Conservation (phyloP, 164 flowering plant genomes). For the Aristolochia contorta region DNA sequence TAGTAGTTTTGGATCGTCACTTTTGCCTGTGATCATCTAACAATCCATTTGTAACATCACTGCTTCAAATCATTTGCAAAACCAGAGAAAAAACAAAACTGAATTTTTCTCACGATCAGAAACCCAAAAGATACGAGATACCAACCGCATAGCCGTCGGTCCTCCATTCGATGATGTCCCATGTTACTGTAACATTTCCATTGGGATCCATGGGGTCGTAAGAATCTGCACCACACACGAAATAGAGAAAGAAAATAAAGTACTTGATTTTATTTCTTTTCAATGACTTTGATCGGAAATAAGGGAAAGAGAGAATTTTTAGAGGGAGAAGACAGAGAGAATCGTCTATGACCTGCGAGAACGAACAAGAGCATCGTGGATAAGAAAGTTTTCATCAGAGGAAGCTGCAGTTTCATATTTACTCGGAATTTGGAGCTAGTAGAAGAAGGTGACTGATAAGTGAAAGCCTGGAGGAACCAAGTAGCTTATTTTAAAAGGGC, state of each 20-base stretch:
- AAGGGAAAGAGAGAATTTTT: background rate
- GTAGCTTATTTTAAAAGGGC: background rate
- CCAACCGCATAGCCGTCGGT: slow-evolving; percentile 44
- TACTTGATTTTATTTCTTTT: no score
- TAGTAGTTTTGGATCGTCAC: slow-evolving; percentile 55
- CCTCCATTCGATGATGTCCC: slow-evolving; percentile 30
- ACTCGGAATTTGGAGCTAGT: background rate
- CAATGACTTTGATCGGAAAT: no score
- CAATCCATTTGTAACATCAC: background rate
- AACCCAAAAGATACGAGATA: slow-evolving; percentile 13
- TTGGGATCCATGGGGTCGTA: slow-evolving; percentile 61
- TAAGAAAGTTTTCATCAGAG: background rate
- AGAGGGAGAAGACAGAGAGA: background rate
- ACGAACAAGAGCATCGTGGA: background rate
- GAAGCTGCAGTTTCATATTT: background rate
- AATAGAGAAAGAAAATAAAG: no score
- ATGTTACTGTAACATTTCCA: slow-evolving; percentile 51
- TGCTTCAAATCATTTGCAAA: background rate
- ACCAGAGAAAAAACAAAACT: background rate
- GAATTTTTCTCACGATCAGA: background rate
- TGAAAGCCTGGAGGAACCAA: background rate
- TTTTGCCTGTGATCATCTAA: slow-evolving; percentile 27
- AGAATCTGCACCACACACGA: slow-evolving; percentile 50
- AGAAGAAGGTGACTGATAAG: background rate
- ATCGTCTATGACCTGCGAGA: background rate